These are phyloP conservation scores for Acanthamoeba quina DNA, from an alignment of 208 protist genomes.

Conservation along the genomic window DNA sequence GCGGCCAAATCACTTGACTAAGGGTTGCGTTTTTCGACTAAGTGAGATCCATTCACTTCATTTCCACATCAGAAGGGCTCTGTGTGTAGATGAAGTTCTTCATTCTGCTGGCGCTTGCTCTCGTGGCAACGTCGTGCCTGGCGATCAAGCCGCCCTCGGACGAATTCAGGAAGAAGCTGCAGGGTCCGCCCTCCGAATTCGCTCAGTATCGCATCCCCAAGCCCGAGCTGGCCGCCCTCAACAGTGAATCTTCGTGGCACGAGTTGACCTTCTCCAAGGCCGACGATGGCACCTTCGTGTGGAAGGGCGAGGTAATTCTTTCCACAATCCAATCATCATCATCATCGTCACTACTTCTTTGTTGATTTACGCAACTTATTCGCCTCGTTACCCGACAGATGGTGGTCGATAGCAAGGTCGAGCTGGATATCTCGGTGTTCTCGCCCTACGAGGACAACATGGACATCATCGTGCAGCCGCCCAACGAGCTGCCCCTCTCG, in stretches of 20 bases:
- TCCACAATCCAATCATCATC: not conserved
- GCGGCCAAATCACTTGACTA: too few relatives aligned
- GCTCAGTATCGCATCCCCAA: not conserved
- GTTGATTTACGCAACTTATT: not conserved
- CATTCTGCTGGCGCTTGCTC: not conserved
- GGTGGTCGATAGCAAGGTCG: not conserved
- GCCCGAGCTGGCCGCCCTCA: conserved; percentile 16
- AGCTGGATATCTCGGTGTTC: not conserved
- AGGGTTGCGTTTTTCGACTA: too few relatives aligned
- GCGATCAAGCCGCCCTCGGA: conserved; percentile 13
- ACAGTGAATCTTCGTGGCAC: conserved; percentile 34
- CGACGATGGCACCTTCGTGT: conserved; percentile 18
- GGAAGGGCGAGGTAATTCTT: conserved; percentile 44
- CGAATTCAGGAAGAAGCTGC: conserved; percentile 46
- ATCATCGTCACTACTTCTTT: not conserved
- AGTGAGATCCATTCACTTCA: too few relatives aligned
- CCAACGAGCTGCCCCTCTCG: not conserved
- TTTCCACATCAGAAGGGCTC: too few relatives aligned
- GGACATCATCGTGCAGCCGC: conserved; percentile 12
- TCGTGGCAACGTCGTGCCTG: not conserved
- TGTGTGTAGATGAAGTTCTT: not conserved
- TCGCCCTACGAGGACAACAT: conserved; percentile 13
- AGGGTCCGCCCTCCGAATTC: conserved; percentile 38
- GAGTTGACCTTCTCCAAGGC: not conserved
- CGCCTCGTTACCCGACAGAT: not conserved